phyloP scores from a whole-genome alignment of 495 filamentous ascomycete species.

The Penicillium subrubescens region DNA sequence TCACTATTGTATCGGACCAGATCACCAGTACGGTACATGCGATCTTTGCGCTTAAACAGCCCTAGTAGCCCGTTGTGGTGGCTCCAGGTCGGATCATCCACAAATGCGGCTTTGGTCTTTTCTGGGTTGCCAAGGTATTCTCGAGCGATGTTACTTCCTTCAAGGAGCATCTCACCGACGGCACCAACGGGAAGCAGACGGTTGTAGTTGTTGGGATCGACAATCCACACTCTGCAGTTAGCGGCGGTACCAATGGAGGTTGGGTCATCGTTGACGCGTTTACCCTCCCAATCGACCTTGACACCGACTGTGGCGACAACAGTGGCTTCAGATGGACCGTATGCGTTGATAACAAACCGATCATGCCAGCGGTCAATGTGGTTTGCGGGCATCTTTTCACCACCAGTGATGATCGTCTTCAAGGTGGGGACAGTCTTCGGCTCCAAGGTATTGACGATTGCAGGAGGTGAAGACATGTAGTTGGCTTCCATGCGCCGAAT shows the following conservation, averaged over 20 bases:
- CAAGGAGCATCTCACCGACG: slow-evolving; percentile 67
- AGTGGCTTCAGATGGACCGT: slow-evolving; percentile 58
- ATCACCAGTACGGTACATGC: slow-evolving; percentile 54
- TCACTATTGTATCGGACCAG: slow-evolving; percentile 56
- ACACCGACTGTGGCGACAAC: slow-evolving; percentile 47
- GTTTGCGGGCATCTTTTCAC: slow-evolving; percentile 56
- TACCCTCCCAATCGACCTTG: slow-evolving; percentile 43
- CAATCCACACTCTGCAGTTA: slow-evolving; percentile 57
- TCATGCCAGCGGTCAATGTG: slow-evolving; percentile 47
- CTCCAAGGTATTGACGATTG: slow-evolving; percentile 48
- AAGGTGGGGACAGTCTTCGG: slow-evolving; percentile 52
- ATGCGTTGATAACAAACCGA: slow-evolving; percentile 52
- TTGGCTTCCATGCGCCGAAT: slow-evolving; percentile 46
- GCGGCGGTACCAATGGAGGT: slow-evolving; percentile 44
- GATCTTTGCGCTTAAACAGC: slow-evolving; percentile 30
- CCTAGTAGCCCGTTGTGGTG: slow-evolving; percentile 24
- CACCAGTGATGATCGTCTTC: slow-evolving; percentile 52
- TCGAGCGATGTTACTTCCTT: slow-evolving; percentile 61
- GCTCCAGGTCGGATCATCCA: slow-evolving; percentile 55
- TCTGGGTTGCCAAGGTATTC: slow-evolving; percentile 59
- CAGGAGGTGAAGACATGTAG: slow-evolving; percentile 43
- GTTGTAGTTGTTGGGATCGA: slow-evolving; percentile 58
- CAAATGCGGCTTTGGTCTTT: slow-evolving; percentile 59
- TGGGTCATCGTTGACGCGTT: slow-evolving; percentile 41
- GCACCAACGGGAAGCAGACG: slow-evolving; percentile 60